Base-by-base conservation (phyloP, 345 rosid species). In the Iberis pinnata region DNA sequence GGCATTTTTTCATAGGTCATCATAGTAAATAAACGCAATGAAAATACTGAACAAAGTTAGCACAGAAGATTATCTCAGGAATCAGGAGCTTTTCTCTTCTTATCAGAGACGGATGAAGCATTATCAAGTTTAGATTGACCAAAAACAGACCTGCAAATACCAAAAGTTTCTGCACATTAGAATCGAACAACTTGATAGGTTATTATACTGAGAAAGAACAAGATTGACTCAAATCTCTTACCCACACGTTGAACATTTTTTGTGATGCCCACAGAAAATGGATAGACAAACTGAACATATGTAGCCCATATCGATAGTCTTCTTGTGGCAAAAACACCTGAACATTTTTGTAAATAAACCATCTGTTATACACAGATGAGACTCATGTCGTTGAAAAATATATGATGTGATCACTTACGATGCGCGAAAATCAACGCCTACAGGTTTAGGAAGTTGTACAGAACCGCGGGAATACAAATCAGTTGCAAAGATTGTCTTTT, bases 291-390 rank as follows among this genome's bases (percentile, higher is more conserved):
- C 98, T 29, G 96, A 90, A 58, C 98, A 90, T 41, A 88, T 76
- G 66, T 84, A 84, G 41, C 98, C 95, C 96, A 82, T 79, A 73
- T 90, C 98, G 53, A 90, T 87, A 4, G 98, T 83, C 59, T 75
- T 82, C 70, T 90, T 90, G 45, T 90, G 96, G 80, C 96, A 90
- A 72, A 90, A 90, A 56, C 98, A 90, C 77, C 95, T 90, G 80
- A 71, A 76, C 49, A 55, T 67, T 53, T 66, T 44, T 29, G 24
- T 20, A 45, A 37, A 8, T 29, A 6, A 15, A 52, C 27, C 37
- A 29, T 29, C 50, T 35, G 14, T 52, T n/a, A 53, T 18, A 39
- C 5, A 32, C 13, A 1, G 14, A 22, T 29, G 44, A 52, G 36
- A 53, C 5, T n/a, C 1, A 8, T 51, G 7, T 5, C 48, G 58